Base-by-base conservation (phyloP, 768 basidiomycete genomes). In the Roridomyces roridus region DNA sequence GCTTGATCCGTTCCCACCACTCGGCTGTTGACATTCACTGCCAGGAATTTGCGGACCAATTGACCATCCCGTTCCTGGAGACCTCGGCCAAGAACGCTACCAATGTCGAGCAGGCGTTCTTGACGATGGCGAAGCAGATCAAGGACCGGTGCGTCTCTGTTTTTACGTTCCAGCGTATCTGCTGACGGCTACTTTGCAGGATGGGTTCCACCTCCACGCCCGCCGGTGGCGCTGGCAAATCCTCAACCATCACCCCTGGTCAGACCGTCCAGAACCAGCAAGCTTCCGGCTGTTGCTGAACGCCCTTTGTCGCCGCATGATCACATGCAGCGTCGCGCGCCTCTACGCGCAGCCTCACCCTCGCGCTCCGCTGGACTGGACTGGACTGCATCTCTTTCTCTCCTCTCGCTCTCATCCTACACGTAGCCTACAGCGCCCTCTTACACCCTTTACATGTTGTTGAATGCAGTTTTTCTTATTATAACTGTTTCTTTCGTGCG, bases 91-190 rank as follows among this genome's bases (percentile, higher is more conserved):
- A 98, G 79, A 84, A 91, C 42, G 98, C 98, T 72, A 94, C 96
- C 47, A 94, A 94, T 56, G 97, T 99, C 31, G 97, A 99, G 77
- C 94, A 98, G 65, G 96, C 96, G 12, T 99, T 99, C 84, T 97
- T 98, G 75, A 92, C 91, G 5, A 84, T 98, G 53, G 95, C 97
- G 26, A 87, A 95, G 96, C 96, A 59, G 62, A 87, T 78, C 43
- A 63, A 63, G 45, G 61, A 63, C 46, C 61, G 61, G 61, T 63
- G 41, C 45, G 61, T 47, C n/a, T 31, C 5, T 31, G 40, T 24
- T 25, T n/a, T 21, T 36, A 18, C 14, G 37, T 21, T n/a, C n/a
- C n/a, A n/a, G n/a, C n/a, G 14, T 28, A 4, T 23, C 10, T 18
- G 20, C 57, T 59, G 37, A 51, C 52, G 37, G 28, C 12, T 23